Evolutionary conservation across 495 filamentous ascomycete species (phyloP).

Genomic region (Penicillium canescens): DNA sequence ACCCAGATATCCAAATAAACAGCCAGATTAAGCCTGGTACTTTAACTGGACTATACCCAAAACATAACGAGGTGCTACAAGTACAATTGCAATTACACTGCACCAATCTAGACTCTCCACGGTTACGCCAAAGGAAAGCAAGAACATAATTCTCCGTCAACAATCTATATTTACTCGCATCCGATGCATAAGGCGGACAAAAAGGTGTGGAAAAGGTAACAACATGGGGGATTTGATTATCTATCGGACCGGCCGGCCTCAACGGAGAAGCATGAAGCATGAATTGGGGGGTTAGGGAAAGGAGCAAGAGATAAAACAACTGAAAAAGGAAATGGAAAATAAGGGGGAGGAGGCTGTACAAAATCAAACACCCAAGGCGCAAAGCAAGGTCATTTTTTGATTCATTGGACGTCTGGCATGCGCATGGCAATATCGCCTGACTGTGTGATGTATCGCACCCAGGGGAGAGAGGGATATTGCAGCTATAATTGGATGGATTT

Average conservation of each 20-base stretch:
- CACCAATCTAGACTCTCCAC: background rate
- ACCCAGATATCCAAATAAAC: no score
- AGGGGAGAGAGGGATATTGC: constrained; percentile 97
- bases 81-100: no score
- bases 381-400: constrained; percentile 2
- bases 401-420: constrained; percentile 80
- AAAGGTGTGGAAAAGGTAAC: background rate
- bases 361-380: constrained; percentile 17
- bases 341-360: constrained; percentile 30
- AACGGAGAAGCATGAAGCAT: constrained; percentile 19
- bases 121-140: background rate
- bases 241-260: constrained; percentile 37
- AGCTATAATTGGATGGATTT: constrained; percentile 48
- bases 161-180: constrained; percentile 4
- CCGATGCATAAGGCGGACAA: constrained; percentile 3
- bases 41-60: no score
- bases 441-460: constrained; percentile 98
- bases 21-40: no score
- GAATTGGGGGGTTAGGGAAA: background rate
- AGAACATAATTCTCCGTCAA: background rate
- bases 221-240: constrained; percentile 26
- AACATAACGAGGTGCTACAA: no score
- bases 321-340: constrained; percentile 10
- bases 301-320: constrained; percentile 1
- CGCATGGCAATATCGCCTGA: constrained; percentile 93